These are phyloP conservation scores for Pseudogymnoascus sp. DNA, from an alignment of 2,329 filamentous ascomycete genomes.

Conservation along the genomic window DNA sequence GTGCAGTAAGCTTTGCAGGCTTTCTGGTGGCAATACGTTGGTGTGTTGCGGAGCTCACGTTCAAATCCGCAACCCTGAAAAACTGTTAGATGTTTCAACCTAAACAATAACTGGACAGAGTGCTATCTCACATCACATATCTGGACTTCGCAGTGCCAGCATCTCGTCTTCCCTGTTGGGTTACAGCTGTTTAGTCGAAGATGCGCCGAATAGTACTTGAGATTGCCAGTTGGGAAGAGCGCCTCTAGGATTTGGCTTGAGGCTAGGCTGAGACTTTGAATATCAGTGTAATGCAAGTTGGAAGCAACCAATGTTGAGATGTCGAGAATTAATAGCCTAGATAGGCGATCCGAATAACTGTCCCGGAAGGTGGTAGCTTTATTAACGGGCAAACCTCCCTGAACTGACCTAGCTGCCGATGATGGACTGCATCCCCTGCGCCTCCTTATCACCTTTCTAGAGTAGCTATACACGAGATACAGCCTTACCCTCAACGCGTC, in stretches of 20 bases:
- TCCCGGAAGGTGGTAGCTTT: background rate
- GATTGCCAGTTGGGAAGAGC: background rate
- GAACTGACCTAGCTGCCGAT: background rate
- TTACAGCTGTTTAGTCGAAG: background rate
- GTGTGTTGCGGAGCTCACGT: background rate
- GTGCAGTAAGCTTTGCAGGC: background rate
- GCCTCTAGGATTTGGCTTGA: background rate
- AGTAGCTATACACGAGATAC: background rate
- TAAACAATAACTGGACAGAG: background rate
- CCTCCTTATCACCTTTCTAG: background rate
- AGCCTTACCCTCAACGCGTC: background rate
- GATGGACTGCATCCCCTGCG: background rate
- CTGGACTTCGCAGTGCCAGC: background rate
- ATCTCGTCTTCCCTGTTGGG: background rate
- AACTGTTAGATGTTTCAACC: background rate
- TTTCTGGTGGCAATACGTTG: background rate
- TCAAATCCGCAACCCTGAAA: background rate
- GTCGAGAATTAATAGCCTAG: background rate
- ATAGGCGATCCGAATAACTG: background rate
- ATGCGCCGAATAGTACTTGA: background rate
- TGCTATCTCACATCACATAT: background rate
- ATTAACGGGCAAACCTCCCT: background rate
- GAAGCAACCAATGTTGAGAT: background rate
- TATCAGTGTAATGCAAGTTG: background rate
- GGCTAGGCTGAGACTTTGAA: background rate